A percentile compares a stretch with the other conserved stretches of the same genome.
Evolutionary conservation across 345 rosid species (phyloP).

Genomic region (Adansonia digitata): DNA sequence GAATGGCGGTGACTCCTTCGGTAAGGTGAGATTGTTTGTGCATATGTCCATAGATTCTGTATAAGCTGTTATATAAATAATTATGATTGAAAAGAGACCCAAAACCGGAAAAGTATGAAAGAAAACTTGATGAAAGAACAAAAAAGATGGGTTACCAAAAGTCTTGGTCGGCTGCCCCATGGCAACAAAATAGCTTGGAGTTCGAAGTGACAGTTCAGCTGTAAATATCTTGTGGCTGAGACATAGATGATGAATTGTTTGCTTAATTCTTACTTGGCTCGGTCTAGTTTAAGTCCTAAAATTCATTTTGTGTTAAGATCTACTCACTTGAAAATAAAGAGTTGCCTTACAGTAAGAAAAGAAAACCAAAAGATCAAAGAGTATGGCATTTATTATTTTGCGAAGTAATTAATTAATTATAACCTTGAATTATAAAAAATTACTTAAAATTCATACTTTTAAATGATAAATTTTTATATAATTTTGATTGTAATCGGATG

Average conservation of each 20-base stretch:
- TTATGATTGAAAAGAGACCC: slow-evolving; percentile 2
- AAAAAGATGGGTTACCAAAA: not conserved
- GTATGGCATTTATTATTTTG: too few relatives aligned
- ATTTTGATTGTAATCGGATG: too few relatives aligned
- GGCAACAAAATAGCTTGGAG: not conserved
- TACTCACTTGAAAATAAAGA: too few relatives aligned
- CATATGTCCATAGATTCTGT: not conserved
- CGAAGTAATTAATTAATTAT: too few relatives aligned
- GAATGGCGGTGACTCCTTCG: not conserved
- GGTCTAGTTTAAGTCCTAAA: not conserved
- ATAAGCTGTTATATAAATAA: not conserved
- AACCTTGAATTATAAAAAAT: too few relatives aligned
- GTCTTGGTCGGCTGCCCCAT: slow-evolving; percentile 4
- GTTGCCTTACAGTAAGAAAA: too few relatives aligned
- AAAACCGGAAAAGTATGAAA: not conserved
- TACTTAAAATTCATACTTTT: too few relatives aligned
- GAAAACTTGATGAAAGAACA: not conserved
- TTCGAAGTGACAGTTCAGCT: not conserved
- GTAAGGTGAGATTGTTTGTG: not conserved
- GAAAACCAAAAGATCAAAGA: too few relatives aligned
- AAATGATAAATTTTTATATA: too few relatives aligned
- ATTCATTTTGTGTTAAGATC: not conserved
- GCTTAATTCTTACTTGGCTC: not conserved
- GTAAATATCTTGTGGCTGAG: not conserved
- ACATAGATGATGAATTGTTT: not conserved